phyloP scores from a whole-genome alignment of 805 yeast genomes.

The Wickerhamomyces chambardii region DNA sequence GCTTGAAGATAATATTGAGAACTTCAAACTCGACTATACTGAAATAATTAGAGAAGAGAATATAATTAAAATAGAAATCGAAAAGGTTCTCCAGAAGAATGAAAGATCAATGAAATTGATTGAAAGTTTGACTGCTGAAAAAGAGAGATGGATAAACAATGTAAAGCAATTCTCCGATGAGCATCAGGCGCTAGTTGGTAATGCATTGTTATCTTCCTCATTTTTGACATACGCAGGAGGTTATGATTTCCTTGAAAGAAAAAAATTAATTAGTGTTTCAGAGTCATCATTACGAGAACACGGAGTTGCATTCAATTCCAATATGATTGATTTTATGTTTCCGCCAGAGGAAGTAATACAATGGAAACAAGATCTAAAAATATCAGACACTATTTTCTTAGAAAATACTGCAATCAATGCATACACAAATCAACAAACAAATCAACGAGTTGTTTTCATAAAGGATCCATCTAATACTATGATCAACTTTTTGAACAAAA shows the following conservation, averaged over 20 bases:
- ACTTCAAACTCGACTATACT: constrained; percentile 62
- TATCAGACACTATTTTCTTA: no score
- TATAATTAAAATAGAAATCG: constrained; percentile 63
- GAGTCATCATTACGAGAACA: no score
- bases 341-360: no score
- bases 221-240: constrained; percentile 52
- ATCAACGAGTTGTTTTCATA: no score
- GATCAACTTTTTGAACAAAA: no score
- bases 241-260: constrained; percentile 40
- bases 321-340: no score
- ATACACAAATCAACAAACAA: no score
- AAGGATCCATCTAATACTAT: no score
- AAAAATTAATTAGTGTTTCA: no score
- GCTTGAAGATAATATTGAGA: constrained; percentile 57
- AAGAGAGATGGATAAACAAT: constrained; percentile 63
- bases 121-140: constrained; percentile 56
- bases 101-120: constrained; percentile 53
- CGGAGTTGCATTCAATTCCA: no score
- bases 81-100: constrained; percentile 48
- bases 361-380: no score
- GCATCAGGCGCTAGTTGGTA: constrained; percentile 47
- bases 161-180: constrained; percentile 39
- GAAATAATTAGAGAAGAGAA: constrained; percentile 73
- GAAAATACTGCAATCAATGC: no score
- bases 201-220: constrained; percentile 55